Evolutionary conservation across 2,329 filamentous ascomycete genomes (phyloP).

Genomic region (Raffaelea arxii): DNA sequence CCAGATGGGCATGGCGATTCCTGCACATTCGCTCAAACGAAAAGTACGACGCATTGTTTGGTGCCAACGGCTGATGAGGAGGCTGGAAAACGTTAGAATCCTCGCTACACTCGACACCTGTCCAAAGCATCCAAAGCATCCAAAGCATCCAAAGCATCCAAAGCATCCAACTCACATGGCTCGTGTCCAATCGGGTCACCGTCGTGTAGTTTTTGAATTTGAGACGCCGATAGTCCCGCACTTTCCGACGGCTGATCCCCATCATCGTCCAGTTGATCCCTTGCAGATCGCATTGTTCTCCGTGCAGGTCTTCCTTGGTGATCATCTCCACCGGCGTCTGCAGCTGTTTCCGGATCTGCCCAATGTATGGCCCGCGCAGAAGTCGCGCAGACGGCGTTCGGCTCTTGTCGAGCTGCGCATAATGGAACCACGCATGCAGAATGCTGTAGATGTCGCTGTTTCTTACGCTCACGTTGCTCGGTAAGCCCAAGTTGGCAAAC

Average conservation of each 20-base stretch:
- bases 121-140: neutral
- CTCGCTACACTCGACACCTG: neutral
- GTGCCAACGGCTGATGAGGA: slow-evolving; percentile 22
- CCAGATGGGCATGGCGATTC: slow-evolving; percentile 39
- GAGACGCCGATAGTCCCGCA: slow-evolving; percentile 33
- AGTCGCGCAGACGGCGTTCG: too few species aligned
- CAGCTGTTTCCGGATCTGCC: too few species aligned
- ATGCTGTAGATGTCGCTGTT: too few species aligned
- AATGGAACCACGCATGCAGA: too few species aligned
- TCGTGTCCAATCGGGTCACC: slow-evolving; percentile 39
- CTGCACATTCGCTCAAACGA: slow-evolving; percentile 49
- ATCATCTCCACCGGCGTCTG: too few species aligned
- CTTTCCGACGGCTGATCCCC: slow-evolving; percentile 38
- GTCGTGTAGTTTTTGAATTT: slow-evolving; percentile 52
- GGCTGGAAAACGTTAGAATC: neutral
- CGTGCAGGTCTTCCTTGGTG: slow-evolving; percentile 37
- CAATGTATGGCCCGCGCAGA: too few species aligned
- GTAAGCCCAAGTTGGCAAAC: too few species aligned
- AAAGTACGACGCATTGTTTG: slow-evolving; percentile 40
- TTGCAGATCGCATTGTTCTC: slow-evolving; percentile 48
- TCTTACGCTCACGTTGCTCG: too few species aligned
- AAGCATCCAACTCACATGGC: slow-evolving; percentile 17
- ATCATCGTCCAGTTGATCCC: slow-evolving; percentile 48
- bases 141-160: neutral
- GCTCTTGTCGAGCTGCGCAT: too few species aligned